Base-by-base conservation (phyloP, 495 filamentous ascomycete genomes). In the Parmelia sp. region DNA sequence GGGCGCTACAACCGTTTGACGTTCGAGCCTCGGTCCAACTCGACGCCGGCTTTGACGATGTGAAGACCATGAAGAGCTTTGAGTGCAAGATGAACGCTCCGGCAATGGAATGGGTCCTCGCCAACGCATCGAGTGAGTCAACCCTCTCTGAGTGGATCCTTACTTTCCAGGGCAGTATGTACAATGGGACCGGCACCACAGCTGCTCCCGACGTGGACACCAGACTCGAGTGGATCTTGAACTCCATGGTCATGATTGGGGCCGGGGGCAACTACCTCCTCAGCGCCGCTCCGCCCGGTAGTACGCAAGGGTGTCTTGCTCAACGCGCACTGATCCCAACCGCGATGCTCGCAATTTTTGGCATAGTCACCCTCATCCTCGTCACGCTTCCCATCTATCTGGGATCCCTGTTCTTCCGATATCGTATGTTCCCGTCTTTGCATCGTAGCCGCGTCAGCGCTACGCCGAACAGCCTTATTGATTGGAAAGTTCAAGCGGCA, bases 61-160 rank as follows among this genome's bases (percentile, higher is more conserved):
- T 27, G 4, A 60, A 60, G 19, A 60, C 58, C 58, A 60, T 60
- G 58, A 60, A 60, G 44, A 60, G 58, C 58, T 60, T 60, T 40
- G 37, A n/a, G 23, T 60, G 58, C 58, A 44, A 0, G 6, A 60
- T 60, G 58, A 40, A 60, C 29, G 58, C 58, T 44, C 58, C 58
- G 23, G 27, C 58, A 44, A 60, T 60, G 58, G 58, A 60, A 23
- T 60, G 58, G 39, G 39, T 60, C 23, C 39, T 60, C 37, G 23
- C 12, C 27, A 44, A 60, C 11, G 23, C 42, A 25, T 40, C 33
- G 2, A 44, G 36, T 37, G 12, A 12, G 27, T 2, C 58, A 12
- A 60, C 58, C 11, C 58, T 60, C 36, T 37, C 35, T 15, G 58
- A 60, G 42, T 60, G 58, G 58, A 60, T 40, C n/a, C 58, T 60